Percentiles rank a stretch among this genome's conserved stretches.
phyloP scores from a whole-genome alignment of 2,329 filamentous ascomycete genomes.

The Escovopsis sp. region DNA sequence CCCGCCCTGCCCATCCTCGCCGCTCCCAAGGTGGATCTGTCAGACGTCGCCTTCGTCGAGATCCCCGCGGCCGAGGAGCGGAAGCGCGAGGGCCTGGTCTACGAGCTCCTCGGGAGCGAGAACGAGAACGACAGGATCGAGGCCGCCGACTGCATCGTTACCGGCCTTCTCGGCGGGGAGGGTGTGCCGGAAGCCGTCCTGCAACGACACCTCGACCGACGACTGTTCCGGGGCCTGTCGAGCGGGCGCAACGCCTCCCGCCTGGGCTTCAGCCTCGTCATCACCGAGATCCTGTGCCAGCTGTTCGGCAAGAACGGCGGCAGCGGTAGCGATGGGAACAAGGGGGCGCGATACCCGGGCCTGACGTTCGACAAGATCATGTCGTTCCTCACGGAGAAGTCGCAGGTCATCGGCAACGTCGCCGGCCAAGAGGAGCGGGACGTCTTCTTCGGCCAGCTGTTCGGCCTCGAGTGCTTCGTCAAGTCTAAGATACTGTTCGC shows the following conservation, averaged over 20 bases:
- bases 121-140: conserved; percentile 38
- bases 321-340: conserved; percentile 22
- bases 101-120: conserved; percentile 46
- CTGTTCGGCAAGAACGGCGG: conserved; percentile 41
- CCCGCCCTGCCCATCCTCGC: conserved; percentile 6
- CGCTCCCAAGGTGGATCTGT: conserved; percentile 14
- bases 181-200: conserved; percentile 37
- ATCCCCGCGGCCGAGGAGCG: conserved; percentile 36
- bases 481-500: conserved; percentile 59
- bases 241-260: conserved; percentile 81
- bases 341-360: conserved; percentile 31
- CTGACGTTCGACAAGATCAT: conserved; percentile 42
- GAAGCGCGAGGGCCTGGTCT: conserved; percentile 41
- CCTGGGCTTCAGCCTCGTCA: conserved; percentile 74
- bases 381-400: conserved; percentile 38
- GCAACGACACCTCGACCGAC: conserved; percentile 43
- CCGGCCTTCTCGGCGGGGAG: conserved; percentile 35
- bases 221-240: conserved; percentile 74
- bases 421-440: conserved; percentile 68
- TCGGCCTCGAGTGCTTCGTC: conserved; percentile 75
- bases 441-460: conserved; percentile 69
- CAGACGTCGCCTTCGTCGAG: conserved; percentile 33
- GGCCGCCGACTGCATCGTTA: conserved; percentile 43
- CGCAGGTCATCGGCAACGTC: conserved; percentile 35
- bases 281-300: conserved; percentile 66